These are phyloP conservation scores for Leccinum arenicola DNA, from an alignment of 768 basidiomycete species.

Conservation along the genomic window DNA sequence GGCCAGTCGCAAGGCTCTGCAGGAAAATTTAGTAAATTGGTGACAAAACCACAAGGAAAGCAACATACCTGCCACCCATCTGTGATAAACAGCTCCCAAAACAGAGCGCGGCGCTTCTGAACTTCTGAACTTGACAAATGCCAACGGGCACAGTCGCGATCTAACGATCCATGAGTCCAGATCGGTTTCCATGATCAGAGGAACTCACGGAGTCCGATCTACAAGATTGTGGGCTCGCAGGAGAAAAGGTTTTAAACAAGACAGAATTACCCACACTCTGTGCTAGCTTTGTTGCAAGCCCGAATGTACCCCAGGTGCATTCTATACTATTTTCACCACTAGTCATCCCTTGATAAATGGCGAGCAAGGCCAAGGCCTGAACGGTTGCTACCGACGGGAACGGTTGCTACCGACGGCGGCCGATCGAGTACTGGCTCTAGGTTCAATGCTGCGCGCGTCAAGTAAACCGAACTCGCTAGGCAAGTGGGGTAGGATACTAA, in stretches of 20 bases:
- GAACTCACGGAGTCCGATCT: slow-evolving; percentile 69
- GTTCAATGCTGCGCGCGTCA: slow-evolving; percentile 63
- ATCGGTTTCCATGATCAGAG: slow-evolving; percentile 1
- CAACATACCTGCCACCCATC: slow-evolving; percentile 67
- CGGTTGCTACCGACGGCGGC: slow-evolving; percentile 67
- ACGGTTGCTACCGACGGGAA: slow-evolving; percentile 73
- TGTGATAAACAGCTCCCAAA: slow-evolving; percentile 74
- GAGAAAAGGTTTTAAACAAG: background rate
- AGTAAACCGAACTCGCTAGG: slow-evolving; percentile 24
- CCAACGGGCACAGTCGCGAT: slow-evolving; percentile 74
- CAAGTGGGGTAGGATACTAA: background rate
- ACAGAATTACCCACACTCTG: slow-evolving; percentile 53
- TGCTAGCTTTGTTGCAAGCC: slow-evolving; percentile 60
- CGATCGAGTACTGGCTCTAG: slow-evolving; percentile 68
- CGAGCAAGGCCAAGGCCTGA: slow-evolving; percentile 64
- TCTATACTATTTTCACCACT: slow-evolving; percentile 70
- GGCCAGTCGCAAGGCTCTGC: slow-evolving; percentile 68
- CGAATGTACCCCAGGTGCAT: slow-evolving; percentile 64
- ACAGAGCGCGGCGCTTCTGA: slow-evolving; percentile 66
- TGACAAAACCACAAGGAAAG: background rate
- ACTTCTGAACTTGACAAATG: slow-evolving; percentile 57
- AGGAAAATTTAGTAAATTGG: background rate
- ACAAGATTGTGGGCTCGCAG: slow-evolving; percentile 3
- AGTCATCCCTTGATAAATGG: slow-evolving; percentile 66
- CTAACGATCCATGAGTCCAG: slow-evolving; percentile 36